Percentiles rank a stretch among this genome's conserved stretches.
Conservation (phyloP, 2,329 filamentous ascomycete genomes). For the Aspergillus fijiensis region DNA sequence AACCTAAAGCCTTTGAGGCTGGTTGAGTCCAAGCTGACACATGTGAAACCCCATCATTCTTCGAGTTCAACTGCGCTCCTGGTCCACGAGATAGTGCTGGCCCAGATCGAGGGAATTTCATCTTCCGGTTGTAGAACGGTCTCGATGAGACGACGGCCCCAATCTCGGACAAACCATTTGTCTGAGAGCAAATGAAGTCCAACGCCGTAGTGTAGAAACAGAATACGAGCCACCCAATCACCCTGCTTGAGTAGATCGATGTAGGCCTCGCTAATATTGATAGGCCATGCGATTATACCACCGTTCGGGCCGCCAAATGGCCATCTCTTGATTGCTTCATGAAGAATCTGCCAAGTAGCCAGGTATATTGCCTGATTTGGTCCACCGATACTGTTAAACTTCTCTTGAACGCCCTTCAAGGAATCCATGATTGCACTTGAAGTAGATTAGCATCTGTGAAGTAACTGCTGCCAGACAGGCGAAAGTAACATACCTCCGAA, state of each 20-base stretch:
- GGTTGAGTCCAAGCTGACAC: background rate
- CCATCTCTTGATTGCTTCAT: slow-evolving; percentile 30
- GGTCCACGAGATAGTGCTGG: slow-evolving; percentile 30
- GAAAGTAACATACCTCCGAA: slow-evolving; percentile 15
- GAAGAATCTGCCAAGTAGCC: slow-evolving; percentile 27
- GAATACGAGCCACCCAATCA: slow-evolving; percentile 32
- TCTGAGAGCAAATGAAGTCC: slow-evolving; percentile 33
- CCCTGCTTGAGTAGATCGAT: slow-evolving; percentile 27
- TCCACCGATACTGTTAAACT: slow-evolving; percentile 2
- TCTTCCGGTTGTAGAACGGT: slow-evolving; percentile 28
- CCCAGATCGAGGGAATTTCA: slow-evolving; percentile 29
- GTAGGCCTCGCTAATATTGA: slow-evolving; percentile 29
- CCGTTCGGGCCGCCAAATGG: slow-evolving; percentile 29
- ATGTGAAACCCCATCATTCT: background rate
- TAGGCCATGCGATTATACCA: slow-evolving; percentile 32
- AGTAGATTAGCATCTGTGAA: slow-evolving; percentile 6
- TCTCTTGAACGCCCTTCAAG: slow-evolving; percentile 17
- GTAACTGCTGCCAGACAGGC: background rate
- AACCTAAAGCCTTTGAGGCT: background rate
- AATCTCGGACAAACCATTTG: slow-evolving; percentile 36
- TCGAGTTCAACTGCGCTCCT: slow-evolving; percentile 23
- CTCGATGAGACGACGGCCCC: slow-evolving; percentile 31
- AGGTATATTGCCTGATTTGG: slow-evolving; percentile 22
- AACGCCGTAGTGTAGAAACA: slow-evolving; percentile 33
- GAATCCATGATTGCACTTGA: slow-evolving; percentile 28